phyloP scores from a whole-genome alignment of 441 rosid genomes.

The Breynia disticha region DNA sequence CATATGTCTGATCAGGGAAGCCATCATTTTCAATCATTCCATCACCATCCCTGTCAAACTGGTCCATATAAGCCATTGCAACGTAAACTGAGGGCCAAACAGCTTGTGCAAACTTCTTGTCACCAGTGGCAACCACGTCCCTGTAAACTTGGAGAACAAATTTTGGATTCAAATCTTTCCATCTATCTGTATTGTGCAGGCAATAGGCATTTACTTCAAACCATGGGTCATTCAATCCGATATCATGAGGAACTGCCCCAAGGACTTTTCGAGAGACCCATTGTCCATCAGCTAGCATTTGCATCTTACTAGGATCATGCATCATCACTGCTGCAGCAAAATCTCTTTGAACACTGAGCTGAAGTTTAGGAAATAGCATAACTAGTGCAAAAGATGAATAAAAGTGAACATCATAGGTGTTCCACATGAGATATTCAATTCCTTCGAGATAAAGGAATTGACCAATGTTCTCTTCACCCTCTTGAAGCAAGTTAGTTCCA shows the following conservation, averaged over 20 bases:
- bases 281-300: slow-evolving; percentile 49
- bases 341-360: slow-evolving; percentile 87
- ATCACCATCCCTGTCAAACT: slow-evolving; percentile 86
- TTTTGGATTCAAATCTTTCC: slow-evolving; percentile 93
- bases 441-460: slow-evolving; percentile 94
- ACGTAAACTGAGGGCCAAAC: slow-evolving; percentile 90
- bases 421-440: slow-evolving; percentile 83
- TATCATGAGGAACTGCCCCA: slow-evolving; percentile 91
- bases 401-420: slow-evolving; percentile 91
- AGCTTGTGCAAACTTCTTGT: slow-evolving; percentile 59
- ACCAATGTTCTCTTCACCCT: slow-evolving; percentile 88
- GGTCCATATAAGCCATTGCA: slow-evolving; percentile 87
- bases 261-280: slow-evolving; percentile 64
- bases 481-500: slow-evolving; percentile 73
- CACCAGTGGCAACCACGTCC: slow-evolving; percentile 77
- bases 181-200: slow-evolving; percentile 54
- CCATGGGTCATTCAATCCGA: slow-evolving; percentile 80
- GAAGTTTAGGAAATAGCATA: slow-evolving; percentile 77
- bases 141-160: slow-evolving; percentile 88
- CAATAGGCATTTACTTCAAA: slow-evolving; percentile 73
- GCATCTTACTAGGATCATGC: slow-evolving; percentile 68
- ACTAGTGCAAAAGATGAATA: slow-evolving; percentile 75
- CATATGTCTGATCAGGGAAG: slow-evolving; percentile 93
- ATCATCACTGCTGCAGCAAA: slow-evolving; percentile 87
- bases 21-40: slow-evolving; percentile 94